phyloP scores from a whole-genome alignment of 768 basidiomycete genomes.

The Hypholoma fasciculare region DNA sequence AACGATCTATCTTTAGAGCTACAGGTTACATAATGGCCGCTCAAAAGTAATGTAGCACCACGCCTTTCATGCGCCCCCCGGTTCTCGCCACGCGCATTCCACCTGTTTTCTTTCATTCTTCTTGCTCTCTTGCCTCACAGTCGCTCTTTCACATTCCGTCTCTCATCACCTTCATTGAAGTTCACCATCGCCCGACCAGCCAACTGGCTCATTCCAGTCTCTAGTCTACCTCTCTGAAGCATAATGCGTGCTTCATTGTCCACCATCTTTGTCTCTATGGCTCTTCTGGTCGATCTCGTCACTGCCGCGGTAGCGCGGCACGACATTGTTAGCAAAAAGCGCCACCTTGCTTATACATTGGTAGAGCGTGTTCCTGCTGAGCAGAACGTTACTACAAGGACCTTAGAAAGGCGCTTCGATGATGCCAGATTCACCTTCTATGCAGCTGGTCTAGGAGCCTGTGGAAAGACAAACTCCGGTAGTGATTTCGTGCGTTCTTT shows the following conservation, averaged over 20 bases:
- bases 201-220: neutral
- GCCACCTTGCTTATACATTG: slow-evolving; percentile 2
- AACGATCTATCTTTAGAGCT: neutral
- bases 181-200: too few species aligned
- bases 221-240: neutral
- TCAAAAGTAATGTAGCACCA: slow-evolving; percentile 1
- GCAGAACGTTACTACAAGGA: slow-evolving; percentile 17
- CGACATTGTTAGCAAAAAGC: slow-evolving; percentile 1
- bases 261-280: slow-evolving; percentile 11
- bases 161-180: neutral
- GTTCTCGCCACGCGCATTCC: slow-evolving; percentile 16
- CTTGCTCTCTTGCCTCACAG: neutral
- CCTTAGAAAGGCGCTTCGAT: slow-evolving; percentile 40
- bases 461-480: slow-evolving; percentile 25
- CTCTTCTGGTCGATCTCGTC: slow-evolving; percentile 7
- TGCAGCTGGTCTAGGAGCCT: slow-evolving; percentile 35
- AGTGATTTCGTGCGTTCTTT: slow-evolving; percentile 27
- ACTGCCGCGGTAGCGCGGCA: slow-evolving; percentile 5
- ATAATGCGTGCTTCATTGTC: slow-evolving; percentile 9
- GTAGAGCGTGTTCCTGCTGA: neutral
- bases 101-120: slow-evolving; percentile 14
- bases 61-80: neutral
- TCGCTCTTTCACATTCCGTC: slow-evolving; percentile 14
- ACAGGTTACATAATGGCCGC: slow-evolving; percentile 8
- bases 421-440: slow-evolving; percentile 56